Base-by-base conservation (phyloP, 176 grass and related monocot species). In the Oryza punctata region DNA sequence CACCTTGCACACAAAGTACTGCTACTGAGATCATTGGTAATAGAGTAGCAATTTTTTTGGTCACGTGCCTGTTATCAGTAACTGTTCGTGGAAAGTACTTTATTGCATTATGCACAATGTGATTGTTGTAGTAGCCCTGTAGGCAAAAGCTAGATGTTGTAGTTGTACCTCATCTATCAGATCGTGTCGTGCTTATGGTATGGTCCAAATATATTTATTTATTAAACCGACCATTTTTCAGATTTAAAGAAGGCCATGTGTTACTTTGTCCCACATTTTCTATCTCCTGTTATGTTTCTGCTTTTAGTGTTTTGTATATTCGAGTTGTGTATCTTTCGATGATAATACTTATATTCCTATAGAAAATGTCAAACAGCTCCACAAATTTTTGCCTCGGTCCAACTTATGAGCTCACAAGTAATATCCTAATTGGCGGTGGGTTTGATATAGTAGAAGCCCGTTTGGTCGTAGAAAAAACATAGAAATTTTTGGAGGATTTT, bases 51-150 rank as follows among this genome's bases (percentile, higher is more conserved):
- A 63, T 78, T 70, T 85, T 70, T 57, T 57, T 19, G 0, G 38
- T 71, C 75, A 70, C 52, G 83, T 71, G 75, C 27, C 19, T 14
- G 7, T 49, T 26, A 85, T 63, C 29, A 78, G 23, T 6, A 18
- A 73, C 70, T 44, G 43, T 28, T 46, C 7, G 16, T 38, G 30
- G 12, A 77, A n/a, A 21, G 52, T 57, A n/a, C 19, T 57, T 71
- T 49, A 21, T 63, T 26, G 13, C 12, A 63, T 70, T 26, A 64
- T 37, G 23, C 26, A 19, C 14, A 37, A 47, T 35, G 49, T 44
- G 47, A 70, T 78, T 50, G 14, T 41, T 10, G 40, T 41, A 10
- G 40, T 18, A 47, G 18, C 50, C 19, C 52, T 63, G 18, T 32
- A 33, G 27, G 27, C 47, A 75, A 21, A 21, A 33, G 47, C 47